Base-by-base conservation (phyloP, 306 rosid genomes). In the Coriaria nepalensis region DNA sequence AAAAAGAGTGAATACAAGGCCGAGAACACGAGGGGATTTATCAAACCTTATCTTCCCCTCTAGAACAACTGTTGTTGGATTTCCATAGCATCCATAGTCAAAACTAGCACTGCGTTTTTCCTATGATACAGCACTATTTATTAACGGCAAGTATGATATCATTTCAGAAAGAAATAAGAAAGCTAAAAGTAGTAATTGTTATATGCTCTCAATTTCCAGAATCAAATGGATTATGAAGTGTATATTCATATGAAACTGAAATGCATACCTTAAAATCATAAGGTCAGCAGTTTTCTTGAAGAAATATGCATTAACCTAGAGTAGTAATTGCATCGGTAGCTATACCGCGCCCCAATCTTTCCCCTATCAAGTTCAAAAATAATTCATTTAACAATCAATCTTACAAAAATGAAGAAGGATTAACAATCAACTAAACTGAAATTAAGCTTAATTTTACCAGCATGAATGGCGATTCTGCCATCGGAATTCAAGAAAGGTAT, bases 71-170 rank as follows among this genome's bases (percentile, higher is more conserved):
- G 95, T 88, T 0, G 97, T 88, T 0, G 95, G 97, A 65, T 84
- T 88, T 45, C 97, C 97, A 67, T 88, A 88, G 42, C 97, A 93
- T 43, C 95, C 97, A 13, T 88, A 88, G 57, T 88, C 97, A 55
- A 78, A 88, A 69, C 97, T 88, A 2, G 33, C 56, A 0, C 53
- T 45, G 20, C 95, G 97, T 62, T 84, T 81, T 75, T 88, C 97
- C 97, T 88, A 64, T 45, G 9, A 68, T 10, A 61, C 7, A 45
- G 40, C 20, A n/a, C 10, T 63, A n/a, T n/a, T 44, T 6, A 47
- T 10, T 15, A 4, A 45, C 12, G 13, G 4, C 33, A 14, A 45
- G 29, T 20, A 1, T 20, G 29, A 20, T 20, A 20, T 20, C 29
- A 20, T 20, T 20, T 20, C 29, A 20, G 29, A 1, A 20, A 20